Conservation (phyloP, 495 filamentous ascomycete species). For the Penicillium waksmanii region DNA sequence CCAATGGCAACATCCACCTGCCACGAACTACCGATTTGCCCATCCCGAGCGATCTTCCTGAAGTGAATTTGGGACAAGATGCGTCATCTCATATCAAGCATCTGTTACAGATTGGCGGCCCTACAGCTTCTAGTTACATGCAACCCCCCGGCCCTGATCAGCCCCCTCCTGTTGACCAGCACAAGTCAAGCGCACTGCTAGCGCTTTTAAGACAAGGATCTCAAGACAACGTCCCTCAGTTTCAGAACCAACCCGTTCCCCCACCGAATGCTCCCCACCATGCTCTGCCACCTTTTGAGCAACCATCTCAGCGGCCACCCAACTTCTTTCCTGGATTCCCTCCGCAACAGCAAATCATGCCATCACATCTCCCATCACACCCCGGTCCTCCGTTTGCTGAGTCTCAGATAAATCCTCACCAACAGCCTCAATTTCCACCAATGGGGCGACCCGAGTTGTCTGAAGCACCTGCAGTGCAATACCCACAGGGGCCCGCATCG, state of each 20-base stretch:
- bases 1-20: conserved; percentile 21
- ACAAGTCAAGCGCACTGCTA: conserved; percentile 58
- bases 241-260: conserved; percentile 43
- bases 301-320: conserved; percentile 48
- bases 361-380: neutral
- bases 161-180: conserved; percentile 28
- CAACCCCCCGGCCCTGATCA: conserved; percentile 11
- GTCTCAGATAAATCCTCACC: conserved; percentile 10
- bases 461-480: conserved; percentile 17
- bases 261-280: conserved; percentile 28
- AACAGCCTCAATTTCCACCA: conserved; percentile 15
- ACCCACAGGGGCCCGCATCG: conserved; percentile 17
- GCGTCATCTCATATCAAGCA: conserved; percentile 66
- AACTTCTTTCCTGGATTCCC: conserved; percentile 44
- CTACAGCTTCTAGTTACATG: conserved; percentile 7
- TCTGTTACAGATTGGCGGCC: conserved; percentile 62
- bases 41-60: conserved; percentile 46
- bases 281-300: conserved; percentile 33
- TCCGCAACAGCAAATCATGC: conserved; percentile 32
- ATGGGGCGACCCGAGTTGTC: conserved; percentile 18
- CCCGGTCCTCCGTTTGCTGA: conserved; percentile 12
- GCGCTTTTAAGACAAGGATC: conserved; percentile 59
- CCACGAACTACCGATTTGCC: conserved; percentile 26
- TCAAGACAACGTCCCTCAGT: conserved; percentile 35
- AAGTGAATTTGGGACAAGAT: conserved; percentile 44